Base-by-base conservation (phyloP, 805 yeast genomes). In the Hyphopichia homilentoma region DNA sequence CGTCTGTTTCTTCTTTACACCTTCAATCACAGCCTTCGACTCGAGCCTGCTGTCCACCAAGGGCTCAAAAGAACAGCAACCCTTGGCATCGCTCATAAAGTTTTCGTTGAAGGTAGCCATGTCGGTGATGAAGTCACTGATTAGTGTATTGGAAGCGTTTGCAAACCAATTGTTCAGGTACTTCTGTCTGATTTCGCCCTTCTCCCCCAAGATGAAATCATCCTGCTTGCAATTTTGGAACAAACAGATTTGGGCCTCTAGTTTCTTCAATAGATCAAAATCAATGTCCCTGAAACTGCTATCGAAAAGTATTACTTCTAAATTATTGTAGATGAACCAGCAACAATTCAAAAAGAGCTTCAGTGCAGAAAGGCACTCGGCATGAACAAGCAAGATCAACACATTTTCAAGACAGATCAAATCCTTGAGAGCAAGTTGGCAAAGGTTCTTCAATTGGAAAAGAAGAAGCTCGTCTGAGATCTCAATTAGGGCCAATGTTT, bases 301-400 rank as follows among this genome's bases (percentile, higher is more conserved):
- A 34, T 78, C 80, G 33, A 77, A 71, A 21, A 87, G 58, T 11
- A 84, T 46, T 3, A 76, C 48, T 19, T 79, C 87, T 34, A 84
- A 57, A 50, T 86, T 85, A 41, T 74, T 68, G 42, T 73, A 77
- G 8, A 85, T 64, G 43, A 73, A 83, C 80, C 86, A 79, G 16
- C 80, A 59, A 48, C 95, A 76, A 33, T 75, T 72, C 30, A 68
- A 65, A 38, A 77, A 65, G 22, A 88, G 53, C 41, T 79, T 74
- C 8, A 57, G 51, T 5, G 87, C 83, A 14, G 69, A 54, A 29
- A 70, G 58, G 13, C 58, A 45, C 28, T 68, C 68, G 0, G 94
- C 70, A 45, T 79, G 79, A 8, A 68, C 57, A 9, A 84, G 47
- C 9, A 87, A 48, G 0, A 68, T 36, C 8, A 76, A 57, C 1